Conservation (phyloP, 805 yeast species). For the Ogataea salicorniae region DNA sequence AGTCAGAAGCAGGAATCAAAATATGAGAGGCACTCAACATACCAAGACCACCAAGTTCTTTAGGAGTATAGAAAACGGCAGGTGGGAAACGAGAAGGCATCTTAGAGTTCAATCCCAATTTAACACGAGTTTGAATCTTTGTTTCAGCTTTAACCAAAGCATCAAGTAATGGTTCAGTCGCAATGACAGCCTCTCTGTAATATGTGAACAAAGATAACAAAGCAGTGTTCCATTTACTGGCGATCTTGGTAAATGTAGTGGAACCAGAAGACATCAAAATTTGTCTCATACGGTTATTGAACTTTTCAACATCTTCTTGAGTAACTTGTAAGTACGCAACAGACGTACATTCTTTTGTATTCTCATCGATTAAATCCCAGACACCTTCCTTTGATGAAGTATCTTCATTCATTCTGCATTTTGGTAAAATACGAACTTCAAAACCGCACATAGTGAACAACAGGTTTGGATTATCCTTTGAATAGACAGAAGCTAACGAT, state of each 20-base stretch:
- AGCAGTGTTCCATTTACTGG: constrained; percentile 94
- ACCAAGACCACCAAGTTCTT: constrained; percentile 95
- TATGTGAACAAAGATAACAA: constrained; percentile 81
- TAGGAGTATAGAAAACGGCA: constrained; percentile 96
- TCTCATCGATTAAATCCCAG: constrained; percentile 77
- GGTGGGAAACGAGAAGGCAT: constrained; percentile 99
- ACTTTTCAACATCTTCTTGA: constrained; percentile 69
- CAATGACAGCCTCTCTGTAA: constrained; percentile 86
- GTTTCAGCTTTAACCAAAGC: constrained; percentile 87
- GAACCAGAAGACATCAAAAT: constrained; percentile 94
- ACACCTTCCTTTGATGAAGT: constrained; percentile 68
- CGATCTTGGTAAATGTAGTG: constrained; percentile 89
- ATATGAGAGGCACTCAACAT: constrained; percentile 97
- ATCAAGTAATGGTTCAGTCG: constrained; percentile 75
- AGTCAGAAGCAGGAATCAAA: constrained; percentile 87
- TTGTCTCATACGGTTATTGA: constrained; percentile 81
- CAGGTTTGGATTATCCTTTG: constrained; percentile 83
- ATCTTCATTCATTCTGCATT: constrained; percentile 49
- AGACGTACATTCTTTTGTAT: constrained; percentile 80
- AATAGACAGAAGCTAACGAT: constrained; percentile 81
- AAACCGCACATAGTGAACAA: constrained; percentile 92
- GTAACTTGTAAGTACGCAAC: constrained; percentile 83
- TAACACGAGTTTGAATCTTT: constrained; percentile 87
- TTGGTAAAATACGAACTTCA: constrained; percentile 86
- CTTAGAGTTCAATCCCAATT: constrained; percentile 91